Base-by-base conservation (phyloP, 2,329 filamentous ascomycete species). In the Apiospora pterosperma region DNA sequence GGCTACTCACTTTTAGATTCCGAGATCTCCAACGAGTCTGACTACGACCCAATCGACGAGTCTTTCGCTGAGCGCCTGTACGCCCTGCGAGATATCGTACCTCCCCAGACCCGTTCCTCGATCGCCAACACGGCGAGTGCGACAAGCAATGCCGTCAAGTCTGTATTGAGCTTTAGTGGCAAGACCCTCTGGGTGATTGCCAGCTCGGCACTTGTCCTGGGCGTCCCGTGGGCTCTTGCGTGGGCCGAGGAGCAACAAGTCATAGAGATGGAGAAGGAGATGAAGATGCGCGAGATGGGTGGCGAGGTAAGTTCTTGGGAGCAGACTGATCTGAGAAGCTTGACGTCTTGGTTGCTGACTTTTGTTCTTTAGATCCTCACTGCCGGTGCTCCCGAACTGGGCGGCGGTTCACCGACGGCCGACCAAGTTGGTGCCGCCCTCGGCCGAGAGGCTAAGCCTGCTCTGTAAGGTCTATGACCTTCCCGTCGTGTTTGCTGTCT, bases 181-280 rank as follows among this genome's bases (percentile, higher is more conserved):
- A 96, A 95, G 83, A 88, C 92, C 63, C 84, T 97, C 71, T 99
- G 93, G 93, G 89, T 97, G 64, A 82, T 99, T 65, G 93, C 90
- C 80, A 97, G 94, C 69, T 94, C 91, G 67, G 93, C 92, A 66
- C 86, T 99, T 75, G 83, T 99, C 76, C 82, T 98, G 69, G 94
- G 93, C 72, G 93, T 98, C 62, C 96, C 96, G 64, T 98, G 93
- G 85, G 94, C 93, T 65, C 84, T 99, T 71, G 95, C 93, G 65
- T 95, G 93, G 77, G 90, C 91, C 69, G 96, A 99, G 84, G 96
- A 99, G 84, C 93, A 97, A 85, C 92, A 97, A 84, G 89, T 97
- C 77, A 85, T 95, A 69, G 95, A 97, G 84, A 96, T 97, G 93
- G 96, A 99, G 88, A 89, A 93, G 79, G 95, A 97, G 83, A 93